Percentiles rank a stretch among this genome's conserved stretches.
These are phyloP conservation scores for Apophysomyces elegans DNA, from an alignment of 371 early-diverging fungal genomes.

Conservation along the genomic window DNA sequence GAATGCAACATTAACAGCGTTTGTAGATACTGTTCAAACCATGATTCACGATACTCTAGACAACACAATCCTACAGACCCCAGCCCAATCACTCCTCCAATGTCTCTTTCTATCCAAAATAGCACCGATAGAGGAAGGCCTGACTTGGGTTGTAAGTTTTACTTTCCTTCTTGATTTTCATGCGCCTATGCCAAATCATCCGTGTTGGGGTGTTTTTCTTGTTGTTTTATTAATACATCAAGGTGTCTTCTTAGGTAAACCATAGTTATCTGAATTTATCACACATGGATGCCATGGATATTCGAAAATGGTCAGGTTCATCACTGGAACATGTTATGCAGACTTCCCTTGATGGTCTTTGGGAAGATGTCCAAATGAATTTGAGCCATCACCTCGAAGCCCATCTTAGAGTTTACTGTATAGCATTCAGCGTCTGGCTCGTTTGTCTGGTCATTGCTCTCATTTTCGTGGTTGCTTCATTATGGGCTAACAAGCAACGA, in stretches of 20 bases:
- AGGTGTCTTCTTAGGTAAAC: conserved; percentile 11
- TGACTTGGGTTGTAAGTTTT: conserved; percentile 49
- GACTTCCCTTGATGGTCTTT: neutral
- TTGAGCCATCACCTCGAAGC: neutral
- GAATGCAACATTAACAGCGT: conserved; percentile 32
- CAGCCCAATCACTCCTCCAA: conserved; percentile 33
- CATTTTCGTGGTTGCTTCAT: neutral
- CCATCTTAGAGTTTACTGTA: neutral
- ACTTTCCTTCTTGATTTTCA: no score
- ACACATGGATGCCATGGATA: neutral
- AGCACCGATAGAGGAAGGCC: conserved; percentile 36
- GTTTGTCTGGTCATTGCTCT: neutral
- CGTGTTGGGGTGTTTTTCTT: no score
- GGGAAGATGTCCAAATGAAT: neutral
- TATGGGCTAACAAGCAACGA: neutral
- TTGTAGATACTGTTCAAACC: conserved; percentile 25
- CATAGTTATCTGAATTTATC: conserved; percentile 21
- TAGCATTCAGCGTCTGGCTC: neutral
- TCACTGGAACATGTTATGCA: neutral
- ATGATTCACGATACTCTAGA: conserved; percentile 30
- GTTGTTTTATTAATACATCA: no score
- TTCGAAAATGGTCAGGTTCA: neutral
- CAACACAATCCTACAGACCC: conserved; percentile 36
- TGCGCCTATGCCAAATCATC: no score
- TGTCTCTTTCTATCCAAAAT: conserved; percentile 43